phyloP scores from a whole-genome alignment of 2,329 filamentous ascomycete genomes.

The Fusarium nurragi region DNA sequence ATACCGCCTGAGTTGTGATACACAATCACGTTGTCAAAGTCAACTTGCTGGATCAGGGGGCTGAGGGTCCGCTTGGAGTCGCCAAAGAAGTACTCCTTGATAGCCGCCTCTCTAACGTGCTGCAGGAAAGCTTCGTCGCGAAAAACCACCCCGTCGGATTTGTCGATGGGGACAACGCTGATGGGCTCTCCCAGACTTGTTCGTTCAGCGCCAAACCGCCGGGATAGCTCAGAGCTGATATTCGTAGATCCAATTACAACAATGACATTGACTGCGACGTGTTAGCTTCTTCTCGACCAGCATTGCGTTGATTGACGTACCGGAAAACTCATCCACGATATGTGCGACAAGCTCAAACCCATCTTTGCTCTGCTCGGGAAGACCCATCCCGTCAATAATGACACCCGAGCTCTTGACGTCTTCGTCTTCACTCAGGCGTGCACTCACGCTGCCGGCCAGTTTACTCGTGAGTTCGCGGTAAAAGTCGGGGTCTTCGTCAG shows the following conservation, averaged over 20 bases:
- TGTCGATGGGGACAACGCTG: slow-evolving; percentile 79
- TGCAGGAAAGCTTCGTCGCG: slow-evolving; percentile 80
- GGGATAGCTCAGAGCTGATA: slow-evolving; percentile 77
- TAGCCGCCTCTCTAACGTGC: slow-evolving; percentile 75
- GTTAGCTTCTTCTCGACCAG: slow-evolving; percentile 16
- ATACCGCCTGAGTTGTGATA: slow-evolving; percentile 74
- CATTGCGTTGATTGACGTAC: slow-evolving; percentile 42
- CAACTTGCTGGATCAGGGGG: slow-evolving; percentile 86
- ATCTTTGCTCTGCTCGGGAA: slow-evolving; percentile 71
- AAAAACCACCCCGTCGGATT: slow-evolving; percentile 85
- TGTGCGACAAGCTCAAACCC: slow-evolving; percentile 83
- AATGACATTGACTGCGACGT: slow-evolving; percentile 78
- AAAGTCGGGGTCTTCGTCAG: slow-evolving; percentile 76
- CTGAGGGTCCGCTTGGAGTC: slow-evolving; percentile 79
- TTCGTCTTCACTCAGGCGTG: slow-evolving; percentile 78
- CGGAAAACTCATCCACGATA: slow-evolving; percentile 68
- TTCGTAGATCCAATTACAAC: slow-evolving; percentile 83
- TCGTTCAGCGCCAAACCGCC: slow-evolving; percentile 68
- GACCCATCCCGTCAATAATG: slow-evolving; percentile 84
- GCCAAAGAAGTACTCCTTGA: slow-evolving; percentile 96
- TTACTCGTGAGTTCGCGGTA: slow-evolving; percentile 80
- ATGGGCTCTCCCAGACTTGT: slow-evolving; percentile 73
- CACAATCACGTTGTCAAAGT: slow-evolving; percentile 77
- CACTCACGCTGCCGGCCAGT: slow-evolving; percentile 81
- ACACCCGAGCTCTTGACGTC: slow-evolving; percentile 78